Evolutionary conservation across 768 basidiomycete species (phyloP).

Genomic region (Pleurotus eryngii): DNA sequence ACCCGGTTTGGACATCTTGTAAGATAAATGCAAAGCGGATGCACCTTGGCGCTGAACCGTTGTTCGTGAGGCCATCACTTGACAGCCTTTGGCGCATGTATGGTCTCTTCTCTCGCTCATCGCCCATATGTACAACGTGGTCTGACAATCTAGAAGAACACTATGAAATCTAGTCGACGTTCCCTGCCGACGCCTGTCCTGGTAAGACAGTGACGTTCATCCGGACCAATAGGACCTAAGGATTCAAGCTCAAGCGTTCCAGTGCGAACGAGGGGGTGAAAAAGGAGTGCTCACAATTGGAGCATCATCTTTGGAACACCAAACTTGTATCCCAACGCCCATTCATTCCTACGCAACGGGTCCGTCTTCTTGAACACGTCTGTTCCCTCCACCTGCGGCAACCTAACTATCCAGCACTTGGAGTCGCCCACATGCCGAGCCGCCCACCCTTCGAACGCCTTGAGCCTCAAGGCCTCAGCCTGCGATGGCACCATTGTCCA

Average conservation of each 20-base stretch:
- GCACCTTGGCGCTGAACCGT: neutral
- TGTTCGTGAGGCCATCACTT: no score
- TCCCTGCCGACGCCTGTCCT: no score
- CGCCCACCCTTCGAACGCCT: neutral
- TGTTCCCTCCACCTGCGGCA: neutral
- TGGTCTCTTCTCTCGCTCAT: no score
- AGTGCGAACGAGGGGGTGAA: neutral
- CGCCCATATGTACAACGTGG: no score
- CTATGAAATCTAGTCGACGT: no score
- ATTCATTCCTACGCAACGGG: neutral
- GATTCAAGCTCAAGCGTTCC: neutral
- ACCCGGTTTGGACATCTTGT: neutral
- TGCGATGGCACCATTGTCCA: neutral
- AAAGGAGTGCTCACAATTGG: neutral
- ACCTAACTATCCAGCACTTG: slow-evolving; percentile 1
- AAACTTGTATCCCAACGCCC: neutral
- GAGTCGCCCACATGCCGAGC: neutral
- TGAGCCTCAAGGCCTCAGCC: neutral
- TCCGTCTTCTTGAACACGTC: neutral
- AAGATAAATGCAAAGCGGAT: neutral
- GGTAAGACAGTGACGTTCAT: no score
- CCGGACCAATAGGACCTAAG: no score
- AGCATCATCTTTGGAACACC: neutral
- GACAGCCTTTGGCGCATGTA: no score
- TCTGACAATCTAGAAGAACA: no score